These are phyloP conservation scores for Cryptomeria japonica DNA, from an alignment of 75 land plant species.

Conservation along the genomic window DNA sequence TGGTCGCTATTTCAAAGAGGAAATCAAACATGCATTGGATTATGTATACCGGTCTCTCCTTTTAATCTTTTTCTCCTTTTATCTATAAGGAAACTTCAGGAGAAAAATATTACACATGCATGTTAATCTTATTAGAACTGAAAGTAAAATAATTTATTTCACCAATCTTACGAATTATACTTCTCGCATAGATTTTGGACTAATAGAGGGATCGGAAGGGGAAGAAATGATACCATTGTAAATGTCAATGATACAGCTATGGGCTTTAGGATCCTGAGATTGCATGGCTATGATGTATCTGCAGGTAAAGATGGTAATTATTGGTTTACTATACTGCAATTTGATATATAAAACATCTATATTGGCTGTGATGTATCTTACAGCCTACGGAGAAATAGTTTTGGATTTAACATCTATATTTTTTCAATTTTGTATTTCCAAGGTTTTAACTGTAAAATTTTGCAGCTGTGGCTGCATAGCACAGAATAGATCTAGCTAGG, in stretches of 20 bases:
- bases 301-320: background rate
- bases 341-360: too few species aligned
- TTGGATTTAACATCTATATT: too few species aligned
- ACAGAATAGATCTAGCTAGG: too few species aligned
- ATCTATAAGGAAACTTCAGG: too few species aligned
- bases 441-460: too few species aligned
- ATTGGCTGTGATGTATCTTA: too few species aligned
- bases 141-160: background rate
- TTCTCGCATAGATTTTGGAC: background rate
- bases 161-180: background rate
- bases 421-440: background rate
- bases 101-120: background rate
- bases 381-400: background rate
- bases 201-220: background rate
- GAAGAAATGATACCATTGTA: background rate
- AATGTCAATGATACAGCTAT: conserved; percentile 12
- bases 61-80: background rate
- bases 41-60: conserved; percentile 20
- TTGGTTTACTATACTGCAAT: background rate
- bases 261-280: conserved; percentile 18
- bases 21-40: conserved; percentile 16
- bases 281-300: conserved; percentile 23
- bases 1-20: conserved; percentile 12
- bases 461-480: too few species aligned
- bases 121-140: too few species aligned